Percentiles rank a stretch among this genome's conserved stretches.
These are phyloP conservation scores for Coemansia sp. DNA, from an alignment of 192 early-diverging fungal genomes.

Conservation along the genomic window DNA sequence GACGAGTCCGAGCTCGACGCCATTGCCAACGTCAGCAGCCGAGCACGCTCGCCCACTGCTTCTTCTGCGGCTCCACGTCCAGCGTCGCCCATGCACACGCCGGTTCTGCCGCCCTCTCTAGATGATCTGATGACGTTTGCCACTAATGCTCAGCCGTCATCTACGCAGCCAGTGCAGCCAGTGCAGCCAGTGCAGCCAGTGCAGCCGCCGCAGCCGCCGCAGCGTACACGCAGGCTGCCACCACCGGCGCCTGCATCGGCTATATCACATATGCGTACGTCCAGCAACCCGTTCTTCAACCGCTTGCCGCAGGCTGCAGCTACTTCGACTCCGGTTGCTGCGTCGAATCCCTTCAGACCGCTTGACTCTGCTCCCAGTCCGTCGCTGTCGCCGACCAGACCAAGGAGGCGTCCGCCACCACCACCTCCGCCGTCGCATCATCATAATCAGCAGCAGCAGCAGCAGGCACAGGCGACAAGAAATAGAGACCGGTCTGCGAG, in stretches of 20 bases:
- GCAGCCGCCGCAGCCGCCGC: background rate
- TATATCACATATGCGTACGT: background rate
- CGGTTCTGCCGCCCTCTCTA: background rate
- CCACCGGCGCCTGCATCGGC: background rate
- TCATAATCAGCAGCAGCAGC: background rate
- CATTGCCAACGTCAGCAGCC: conserved; percentile 25
- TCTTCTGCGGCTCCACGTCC: background rate
- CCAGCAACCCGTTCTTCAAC: conserved; percentile 14
- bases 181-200: background rate
- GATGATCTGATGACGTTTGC: conserved; percentile 11
- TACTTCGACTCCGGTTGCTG: background rate
- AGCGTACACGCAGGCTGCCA: background rate
- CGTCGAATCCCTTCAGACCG: conserved; percentile 2
- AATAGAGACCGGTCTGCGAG: too few species aligned
- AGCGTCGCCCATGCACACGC: background rate
- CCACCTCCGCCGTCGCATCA: conserved; percentile 26
- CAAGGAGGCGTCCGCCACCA: conserved; percentile 29
- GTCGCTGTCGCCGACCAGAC: conserved; percentile 7
- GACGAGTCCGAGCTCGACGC: conserved; percentile 34
- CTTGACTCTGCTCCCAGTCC: background rate
- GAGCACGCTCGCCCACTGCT: background rate
- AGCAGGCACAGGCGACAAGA: conserved; percentile 1
- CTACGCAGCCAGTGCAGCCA: background rate
- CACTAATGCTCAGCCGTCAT: too few species aligned
- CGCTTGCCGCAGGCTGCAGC: background rate